A percentile compares a stretch with the other conserved stretches of the same genome.
These are phyloP conservation scores for Gynandropsis gynandra DNA, from an alignment of 345 rosid genomes.

Conservation along the genomic window DNA sequence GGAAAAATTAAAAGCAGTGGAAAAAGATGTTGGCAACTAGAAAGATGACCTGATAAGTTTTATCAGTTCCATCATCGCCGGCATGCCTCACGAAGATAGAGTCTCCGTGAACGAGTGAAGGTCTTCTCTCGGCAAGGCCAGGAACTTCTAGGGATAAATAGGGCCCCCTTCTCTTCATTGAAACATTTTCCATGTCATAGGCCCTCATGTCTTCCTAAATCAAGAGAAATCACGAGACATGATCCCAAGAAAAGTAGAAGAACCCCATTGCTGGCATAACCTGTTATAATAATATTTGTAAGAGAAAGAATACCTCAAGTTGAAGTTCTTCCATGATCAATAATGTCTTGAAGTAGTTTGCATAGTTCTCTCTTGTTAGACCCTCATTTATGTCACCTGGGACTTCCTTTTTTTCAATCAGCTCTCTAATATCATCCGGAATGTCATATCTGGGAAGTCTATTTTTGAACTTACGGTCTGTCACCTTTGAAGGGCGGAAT, in stretches of 20 bases:
- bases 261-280: not conserved
- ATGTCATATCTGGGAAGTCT: conserved; percentile 62
- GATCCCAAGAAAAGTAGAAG: conserved; percentile 5
- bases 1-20: conserved; percentile 8
- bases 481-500: conserved; percentile 40
- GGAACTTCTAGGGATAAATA: conserved; percentile 62
- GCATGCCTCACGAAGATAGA: conserved; percentile 44
- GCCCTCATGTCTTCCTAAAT: conserved; percentile 72
- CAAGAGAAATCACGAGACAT: conserved; percentile 14
- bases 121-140: conserved; percentile 91
- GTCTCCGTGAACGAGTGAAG: conserved; percentile 85
- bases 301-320: conserved; percentile 49
- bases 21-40: not conserved
- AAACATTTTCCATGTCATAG: conserved; percentile 60
- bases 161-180: conserved; percentile 48
- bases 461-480: conserved; percentile 19
- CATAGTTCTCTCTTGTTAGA: conserved; percentile 44
- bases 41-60: conserved; percentile 43
- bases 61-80: conserved; percentile 25
- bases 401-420: conserved; percentile 49
- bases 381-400: conserved; percentile 42
- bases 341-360: conserved; percentile 48
- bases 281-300: not conserved
- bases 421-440: conserved; percentile 53
- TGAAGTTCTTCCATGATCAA: conserved; percentile 80